Evolutionary conservation across 208 protist species (phyloP), one percentile per base, ranked within the genome.

Genomic region (Trypanosoma avium): DNA sequence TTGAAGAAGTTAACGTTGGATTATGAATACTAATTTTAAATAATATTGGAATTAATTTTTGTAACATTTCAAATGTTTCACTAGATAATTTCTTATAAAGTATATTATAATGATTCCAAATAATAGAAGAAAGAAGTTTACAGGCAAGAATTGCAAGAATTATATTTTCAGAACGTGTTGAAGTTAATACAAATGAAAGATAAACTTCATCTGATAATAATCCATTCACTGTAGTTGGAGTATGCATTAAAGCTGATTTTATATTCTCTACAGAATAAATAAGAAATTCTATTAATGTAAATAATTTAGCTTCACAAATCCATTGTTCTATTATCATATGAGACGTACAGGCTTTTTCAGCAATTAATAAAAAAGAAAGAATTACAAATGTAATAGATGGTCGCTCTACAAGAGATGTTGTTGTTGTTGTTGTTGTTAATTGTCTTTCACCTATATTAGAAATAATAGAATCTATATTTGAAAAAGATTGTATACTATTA

Each of bases 121-220:
- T 42, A 24, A 94, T 40, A 19, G 75, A 48, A 2, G 82, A 65
- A 21, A 92, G 65, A 35, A 94, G 77, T 53, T 89, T 86, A 55
- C 84, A 89, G 19, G 72, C 70, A 3, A 92, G 71, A 24, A 78
- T 74, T 27, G 72, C 88, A 24, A 90, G 43, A 10, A 77, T 82
- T 24, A 76, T 59, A 43, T 73, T 63, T 36, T 94, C 85, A 0
- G 73, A 83, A 22, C 79, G 69, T 19, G 75, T 61, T 33, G 63
- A 61, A 29, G 35, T 17, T 67, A 90, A 49, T 13, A 83, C 81
- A 47, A 67, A 76, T 49, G 65, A 67, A 10, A 94, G 75, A 60
- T 94, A 94, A 19, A 92, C 81, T 59, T 92, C 85, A 59, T 94
- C 88, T 2, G 82, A 87, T 8, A 94, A 72, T 7, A 77, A 36